Evolutionary conservation across 306 rosid genomes (phyloP), one percentile per base, ranked within the genome.

Genomic region (Gastrolobium villosum): DNA sequence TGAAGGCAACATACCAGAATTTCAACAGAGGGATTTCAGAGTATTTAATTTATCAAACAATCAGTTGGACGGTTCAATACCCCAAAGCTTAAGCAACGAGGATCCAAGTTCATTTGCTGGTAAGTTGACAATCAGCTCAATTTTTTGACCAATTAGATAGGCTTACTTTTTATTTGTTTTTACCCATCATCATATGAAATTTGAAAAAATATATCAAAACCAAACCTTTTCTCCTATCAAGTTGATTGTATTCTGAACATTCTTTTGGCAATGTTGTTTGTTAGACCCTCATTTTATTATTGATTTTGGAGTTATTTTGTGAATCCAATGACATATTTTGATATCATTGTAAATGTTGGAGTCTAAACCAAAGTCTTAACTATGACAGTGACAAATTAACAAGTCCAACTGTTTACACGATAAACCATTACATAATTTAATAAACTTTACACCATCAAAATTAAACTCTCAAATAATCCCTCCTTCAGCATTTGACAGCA

Each of bases 1-100:
- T 76, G 76, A 37, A 7, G 99, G 98, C 0, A 74, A 67, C 7
- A 85, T 95, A 45, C 96, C 97, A 4, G 83, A 81, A 20, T 93
- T 95, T 85, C 62, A 3, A 3, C 70, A 61, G 6, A 65, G 65
- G 3, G 71, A 45, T 40, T 86, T 90, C 91, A 67, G 46, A 28
- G n/a, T 10, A 3, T 45, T 93, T 48, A 80, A 86, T 72, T 53
- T 95, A 6, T 81, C 98, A 1, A 2, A 86, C 69, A 95, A 95
- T 57, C 76, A 8, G 3, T 62, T 95, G 9, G 84, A 76, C 14
- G 99, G 99, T 80, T 59, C 15, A 20, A 82, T 93, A n/a, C 98
- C 98, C 13, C 31, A 52, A 49, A 68, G 63, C 41, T 65, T 90
- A 4, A 75, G 81, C 65, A 28, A 40, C 5, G 3, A 9, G 2